Conservation (phyloP, 2,329 filamentous ascomycete species). For the Epicoccum nigrum region DNA sequence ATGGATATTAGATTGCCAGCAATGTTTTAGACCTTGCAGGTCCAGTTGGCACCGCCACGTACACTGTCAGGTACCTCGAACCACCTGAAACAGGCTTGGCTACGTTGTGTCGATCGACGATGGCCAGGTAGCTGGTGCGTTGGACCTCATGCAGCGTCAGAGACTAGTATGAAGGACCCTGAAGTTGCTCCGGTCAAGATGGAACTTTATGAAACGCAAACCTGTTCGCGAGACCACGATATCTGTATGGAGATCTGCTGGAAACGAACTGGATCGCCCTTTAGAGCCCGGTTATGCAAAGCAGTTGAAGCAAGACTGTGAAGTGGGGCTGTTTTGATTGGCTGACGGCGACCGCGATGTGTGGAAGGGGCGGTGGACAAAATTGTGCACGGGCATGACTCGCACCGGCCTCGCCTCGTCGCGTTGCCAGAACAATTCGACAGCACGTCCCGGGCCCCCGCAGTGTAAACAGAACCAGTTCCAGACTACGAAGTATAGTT, state of each 20-base stretch:
- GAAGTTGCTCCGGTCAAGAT: constrained; percentile 14
- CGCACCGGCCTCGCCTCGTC: constrained; percentile 3
- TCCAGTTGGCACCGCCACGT: not conserved
- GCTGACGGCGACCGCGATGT: constrained; percentile 2
- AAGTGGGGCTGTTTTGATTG: constrained; percentile 5
- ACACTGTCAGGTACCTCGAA: not conserved
- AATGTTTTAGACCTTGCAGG: too few relatives aligned
- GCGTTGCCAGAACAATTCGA: constrained; percentile 10
- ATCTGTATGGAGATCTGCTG: constrained; percentile 6
- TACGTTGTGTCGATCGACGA: not conserved
- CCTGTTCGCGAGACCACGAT: constrained; percentile 11
- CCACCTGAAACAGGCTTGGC: not conserved
- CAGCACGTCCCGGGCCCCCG: constrained; percentile 2
- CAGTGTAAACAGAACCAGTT: constrained; percentile 17
- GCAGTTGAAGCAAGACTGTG: constrained; percentile 9
- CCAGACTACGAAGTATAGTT: constrained; percentile 12
- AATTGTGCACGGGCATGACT: constrained; percentile 10
- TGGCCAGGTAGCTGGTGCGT: not conserved
- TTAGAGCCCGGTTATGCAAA: constrained; percentile 13
- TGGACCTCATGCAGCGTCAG: not conserved
- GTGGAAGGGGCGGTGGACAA: constrained; percentile 5
- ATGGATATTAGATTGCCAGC: too few relatives aligned
- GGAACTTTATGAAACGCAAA: constrained; percentile 16
- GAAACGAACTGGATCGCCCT: constrained; percentile 17
- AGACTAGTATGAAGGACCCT: constrained; percentile 8